A percentile compares a stretch with the other conserved stretches of the same genome.
phyloP scores from a whole-genome alignment of 805 yeast species.

The Zygosaccharomyces pseudorouxii region DNA sequence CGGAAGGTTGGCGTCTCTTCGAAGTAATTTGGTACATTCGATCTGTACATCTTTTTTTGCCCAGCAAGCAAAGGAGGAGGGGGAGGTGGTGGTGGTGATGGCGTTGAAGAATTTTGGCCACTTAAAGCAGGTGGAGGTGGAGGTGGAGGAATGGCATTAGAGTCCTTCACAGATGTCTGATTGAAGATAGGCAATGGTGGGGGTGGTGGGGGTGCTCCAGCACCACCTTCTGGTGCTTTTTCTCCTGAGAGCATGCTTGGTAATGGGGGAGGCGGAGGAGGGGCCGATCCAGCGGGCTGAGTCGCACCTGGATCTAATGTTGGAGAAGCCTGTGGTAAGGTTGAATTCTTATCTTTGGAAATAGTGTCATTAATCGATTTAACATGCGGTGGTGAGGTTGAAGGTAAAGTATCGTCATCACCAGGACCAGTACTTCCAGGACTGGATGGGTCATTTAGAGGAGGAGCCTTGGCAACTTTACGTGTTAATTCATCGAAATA shows the following conservation, averaged over 20 bases:
- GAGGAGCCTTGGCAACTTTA: constrained; percentile 14
- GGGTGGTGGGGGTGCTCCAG: constrained; percentile 26
- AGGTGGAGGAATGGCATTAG: constrained; percentile 26
- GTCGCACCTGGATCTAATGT: not conserved
- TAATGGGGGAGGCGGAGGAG: constrained; percentile 24
- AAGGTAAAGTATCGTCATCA: constrained; percentile 4
- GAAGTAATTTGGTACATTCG: constrained; percentile 31
- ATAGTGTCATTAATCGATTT: constrained; percentile 27
- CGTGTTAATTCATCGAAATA: constrained; percentile 27
- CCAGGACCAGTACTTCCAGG: not conserved
- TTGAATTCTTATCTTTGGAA: constrained; percentile 13
- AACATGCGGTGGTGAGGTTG: constrained; percentile 16
- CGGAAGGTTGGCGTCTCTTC: constrained; percentile 35
- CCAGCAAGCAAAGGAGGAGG: constrained; percentile 26
- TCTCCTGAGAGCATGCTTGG: constrained; percentile 7
- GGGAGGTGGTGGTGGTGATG: constrained; percentile 37
- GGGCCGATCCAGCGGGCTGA: constrained; percentile 11
- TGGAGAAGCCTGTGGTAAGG: constrained; percentile 1
- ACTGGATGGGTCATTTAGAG: constrained; percentile 6
- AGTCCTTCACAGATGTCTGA: not conserved
- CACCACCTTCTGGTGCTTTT: constrained; percentile 3
- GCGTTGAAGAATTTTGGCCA: constrained; percentile 6
- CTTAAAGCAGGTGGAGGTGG: constrained; percentile 35
- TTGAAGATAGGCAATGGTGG: constrained; percentile 16
- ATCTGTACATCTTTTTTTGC: constrained; percentile 5